These are phyloP conservation scores for Clavariopsis aquatica DNA, from an alignment of 495 filamentous ascomycete genomes.

Conservation along the genomic window DNA sequence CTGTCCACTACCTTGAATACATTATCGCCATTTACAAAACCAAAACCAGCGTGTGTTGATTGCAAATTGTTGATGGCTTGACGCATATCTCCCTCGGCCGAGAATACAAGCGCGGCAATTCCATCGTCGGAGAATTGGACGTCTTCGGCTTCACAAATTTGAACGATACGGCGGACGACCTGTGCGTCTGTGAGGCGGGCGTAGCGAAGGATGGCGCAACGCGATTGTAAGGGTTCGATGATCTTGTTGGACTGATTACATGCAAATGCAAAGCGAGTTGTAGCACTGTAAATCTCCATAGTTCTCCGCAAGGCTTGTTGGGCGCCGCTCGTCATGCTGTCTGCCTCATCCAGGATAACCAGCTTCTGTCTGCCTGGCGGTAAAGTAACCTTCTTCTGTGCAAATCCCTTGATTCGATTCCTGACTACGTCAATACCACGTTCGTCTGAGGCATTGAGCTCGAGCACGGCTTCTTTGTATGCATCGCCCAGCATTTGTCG, in stretches of 20 bases:
- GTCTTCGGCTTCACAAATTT: slow-evolving; percentile 83
- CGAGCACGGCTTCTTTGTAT: slow-evolving; percentile 97
- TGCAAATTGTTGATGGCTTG: slow-evolving; percentile 99
- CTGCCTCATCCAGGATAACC: slow-evolving; percentile 96
- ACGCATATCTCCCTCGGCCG: slow-evolving; percentile 97
- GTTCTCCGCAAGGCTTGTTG: slow-evolving; percentile 94
- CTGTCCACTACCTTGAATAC: slow-evolving; percentile 98
- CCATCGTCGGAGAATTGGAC: slow-evolving; percentile 87
- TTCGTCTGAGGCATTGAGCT: slow-evolving; percentile 95
- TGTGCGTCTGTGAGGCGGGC: slow-evolving; percentile 89
- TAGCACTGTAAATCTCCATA: slow-evolving; percentile 98
- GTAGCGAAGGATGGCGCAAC: slow-evolving; percentile 95
- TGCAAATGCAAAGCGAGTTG: slow-evolving; percentile 95
- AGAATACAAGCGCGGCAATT: slow-evolving; percentile 92
- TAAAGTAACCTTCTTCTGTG: slow-evolving; percentile 98
- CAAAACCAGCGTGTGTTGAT: slow-evolving; percentile 92
- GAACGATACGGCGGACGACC: slow-evolving; percentile 82
- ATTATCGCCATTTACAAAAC: slow-evolving; percentile 95
- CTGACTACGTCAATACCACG: slow-evolving; percentile 98
- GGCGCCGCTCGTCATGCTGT: slow-evolving; percentile 92
- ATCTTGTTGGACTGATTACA: slow-evolving; percentile 99
- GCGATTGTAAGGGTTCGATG: slow-evolving; percentile 95
- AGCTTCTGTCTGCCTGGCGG: slow-evolving; percentile 90
- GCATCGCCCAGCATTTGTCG: slow-evolving; percentile 87
- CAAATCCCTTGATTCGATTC: slow-evolving; percentile 98